phyloP scores from a whole-genome alignment of 1,284 basidiomycete species.

The Moesziomyces aphidis region DNA sequence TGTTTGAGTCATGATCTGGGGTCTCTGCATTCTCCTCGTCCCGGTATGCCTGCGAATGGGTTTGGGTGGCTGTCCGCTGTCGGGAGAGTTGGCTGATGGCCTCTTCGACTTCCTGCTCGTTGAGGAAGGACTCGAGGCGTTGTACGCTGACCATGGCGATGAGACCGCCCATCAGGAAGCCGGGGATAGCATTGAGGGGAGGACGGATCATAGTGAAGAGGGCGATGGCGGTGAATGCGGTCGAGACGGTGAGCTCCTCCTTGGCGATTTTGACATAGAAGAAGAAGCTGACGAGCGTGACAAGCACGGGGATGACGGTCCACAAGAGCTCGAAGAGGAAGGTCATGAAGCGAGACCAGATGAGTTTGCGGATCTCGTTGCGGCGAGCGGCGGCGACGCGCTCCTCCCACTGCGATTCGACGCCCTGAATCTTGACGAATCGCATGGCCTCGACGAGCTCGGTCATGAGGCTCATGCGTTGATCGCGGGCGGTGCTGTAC shows the following conservation, averaged over 20 bases:
- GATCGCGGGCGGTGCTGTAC: conserved; percentile 79
- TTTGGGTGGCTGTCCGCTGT: background rate
- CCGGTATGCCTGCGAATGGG: conserved; percentile 70
- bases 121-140: conserved; percentile 83
- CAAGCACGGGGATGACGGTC: conserved; percentile 51
- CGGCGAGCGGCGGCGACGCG: conserved; percentile 55
- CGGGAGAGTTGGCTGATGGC: conserved; percentile 31
- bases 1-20: conserved; percentile 62
- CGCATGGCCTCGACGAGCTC: conserved; percentile 79
- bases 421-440: conserved; percentile 76
- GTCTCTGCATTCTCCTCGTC: conserved; percentile 67
- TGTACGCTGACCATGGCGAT: conserved; percentile 77
- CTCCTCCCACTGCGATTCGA: conserved; percentile 49
- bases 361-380: conserved; percentile 60
- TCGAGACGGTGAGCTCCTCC: conserved; percentile 51
- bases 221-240: conserved; percentile 57
- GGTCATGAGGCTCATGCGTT: conserved; percentile 84
- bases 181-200: conserved; percentile 70
- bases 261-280: conserved; percentile 55
- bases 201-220: conserved; percentile 53
- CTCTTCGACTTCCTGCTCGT: conserved; percentile 79
- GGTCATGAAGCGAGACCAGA: conserved; percentile 50
- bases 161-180: conserved; percentile 47
- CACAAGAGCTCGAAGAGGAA: conserved; percentile 69
- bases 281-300: conserved; percentile 59